These are phyloP conservation scores for Sporobolomyces roseus DNA, from an alignment of 768 basidiomycete genomes.

Conservation along the genomic window DNA sequence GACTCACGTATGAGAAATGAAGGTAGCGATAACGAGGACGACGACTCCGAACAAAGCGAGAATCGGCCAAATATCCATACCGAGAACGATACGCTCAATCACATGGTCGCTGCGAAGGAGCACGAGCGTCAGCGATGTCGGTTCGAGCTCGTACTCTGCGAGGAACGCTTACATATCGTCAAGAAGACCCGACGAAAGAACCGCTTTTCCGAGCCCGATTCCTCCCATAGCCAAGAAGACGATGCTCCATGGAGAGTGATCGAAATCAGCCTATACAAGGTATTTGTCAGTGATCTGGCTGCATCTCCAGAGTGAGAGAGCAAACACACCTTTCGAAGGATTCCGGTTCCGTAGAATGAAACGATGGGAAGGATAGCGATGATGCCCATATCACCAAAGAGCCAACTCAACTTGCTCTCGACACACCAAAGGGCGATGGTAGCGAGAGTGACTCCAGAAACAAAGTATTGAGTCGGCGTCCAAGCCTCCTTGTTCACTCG, in stretches of 20 bases:
- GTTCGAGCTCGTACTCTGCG: constrained; percentile 41
- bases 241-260: constrained; percentile 81
- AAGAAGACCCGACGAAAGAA: constrained; percentile 80
- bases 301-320: not conserved
- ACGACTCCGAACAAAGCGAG: constrained; percentile 44
- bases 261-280: constrained; percentile 73
- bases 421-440: constrained; percentile 90
- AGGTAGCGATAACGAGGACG: constrained; percentile 70
- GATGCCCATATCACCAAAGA: constrained; percentile 93
- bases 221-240: constrained; percentile 98
- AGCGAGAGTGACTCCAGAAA: constrained; percentile 69
- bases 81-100: constrained; percentile 41
- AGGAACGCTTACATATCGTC: constrained; percentile 67
- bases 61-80: constrained; percentile 47
- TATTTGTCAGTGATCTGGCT: constrained; percentile 5
- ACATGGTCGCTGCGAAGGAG: constrained; percentile 33
- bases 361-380: constrained; percentile 90
- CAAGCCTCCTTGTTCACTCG: constrained; percentile 77
- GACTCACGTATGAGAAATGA: constrained; percentile 66
- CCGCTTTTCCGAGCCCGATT: constrained; percentile 90
- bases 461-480: constrained; percentile 82
- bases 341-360: constrained; percentile 87
- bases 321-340: constrained; percentile 76
- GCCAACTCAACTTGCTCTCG: constrained; percentile 68
- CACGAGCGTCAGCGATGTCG: not conserved